Base-by-base conservation (phyloP, 441 rosid genomes). In the Capsella rubella region DNA sequence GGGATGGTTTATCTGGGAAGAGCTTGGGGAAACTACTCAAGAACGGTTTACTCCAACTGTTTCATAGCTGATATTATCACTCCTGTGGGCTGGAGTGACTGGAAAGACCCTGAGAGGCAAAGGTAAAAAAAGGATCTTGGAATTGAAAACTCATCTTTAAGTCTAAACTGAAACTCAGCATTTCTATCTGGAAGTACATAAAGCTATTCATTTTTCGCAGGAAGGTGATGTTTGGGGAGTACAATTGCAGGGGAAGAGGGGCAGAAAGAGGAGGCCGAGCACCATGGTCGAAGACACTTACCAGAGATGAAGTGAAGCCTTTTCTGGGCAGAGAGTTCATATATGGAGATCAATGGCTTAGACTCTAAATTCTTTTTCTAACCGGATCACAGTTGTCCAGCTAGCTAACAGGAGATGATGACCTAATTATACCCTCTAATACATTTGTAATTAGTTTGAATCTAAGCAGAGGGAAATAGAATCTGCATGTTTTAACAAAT, bases 1-100 rank as follows among this genome's bases (percentile, higher is more conserved):
- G 99, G 99, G 11, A 84, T 76, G 70, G 76, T 92, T 69, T 83
- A 76, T 21, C 53, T 95, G 47, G 98, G 99, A 72, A 85, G 98
- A 83, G 97, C 99, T 68, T 95, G 98, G 97, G 99, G 99, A 37
- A 81, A 84, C 73, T 87, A 87, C 60, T 90, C 98, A 4, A 90
- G 93, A 79, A 77, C 67, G 3, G 81, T 95, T 28, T 95, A 90
- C 75, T 87, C 98, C 1, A 78, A 92, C 82, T 89, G 97, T 73
- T 60, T 77, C 52, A 56, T 95, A 9, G 91, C 75, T 29, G 82
- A 88, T 79, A 58, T 92, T 50, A 86, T 95, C 71, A 72, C 54
- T 68, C 93, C 96, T 4, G n/a, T 81, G 25, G 95, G 98, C 54
- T 95, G 99, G 99, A 92, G 87, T 63, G 96, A 95, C 83, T 95